Evolutionary conservation across 148 eudicot species (phyloP).

Genomic region (Amaranthus hypochondriacus): DNA sequence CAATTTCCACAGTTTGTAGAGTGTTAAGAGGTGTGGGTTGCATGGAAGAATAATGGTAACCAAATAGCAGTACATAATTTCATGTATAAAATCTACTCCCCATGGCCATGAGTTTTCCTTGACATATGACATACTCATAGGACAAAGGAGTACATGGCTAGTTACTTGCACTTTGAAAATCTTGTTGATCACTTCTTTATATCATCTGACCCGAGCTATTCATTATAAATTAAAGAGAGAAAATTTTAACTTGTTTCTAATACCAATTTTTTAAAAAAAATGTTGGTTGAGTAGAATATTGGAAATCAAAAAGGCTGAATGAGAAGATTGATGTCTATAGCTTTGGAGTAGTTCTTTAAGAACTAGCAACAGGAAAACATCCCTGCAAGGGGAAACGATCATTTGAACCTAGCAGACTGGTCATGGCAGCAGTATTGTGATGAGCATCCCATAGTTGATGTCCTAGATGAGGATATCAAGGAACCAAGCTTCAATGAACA

Average conservation of each 20-base stretch:
- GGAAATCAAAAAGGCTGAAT: neutral
- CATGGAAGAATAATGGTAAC: conserved; percentile 26
- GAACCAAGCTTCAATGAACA: conserved; percentile 35
- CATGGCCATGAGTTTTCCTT: too few relatives aligned
- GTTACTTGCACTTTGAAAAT: too few relatives aligned
- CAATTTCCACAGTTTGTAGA: neutral
- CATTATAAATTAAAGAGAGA: too few relatives aligned
- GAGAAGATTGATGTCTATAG: conserved; percentile 1
- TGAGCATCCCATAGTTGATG: conserved; percentile 33
- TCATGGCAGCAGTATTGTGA: conserved; percentile 50
- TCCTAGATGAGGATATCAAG: conserved; percentile 39
- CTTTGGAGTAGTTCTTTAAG: neutral
- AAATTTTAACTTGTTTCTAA: neutral
- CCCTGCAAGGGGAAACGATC: conserved; percentile 1
- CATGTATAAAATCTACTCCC: neutral
- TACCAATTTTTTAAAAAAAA: neutral
- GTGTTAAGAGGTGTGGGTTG: conserved; percentile 32
- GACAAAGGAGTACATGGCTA: too few relatives aligned
- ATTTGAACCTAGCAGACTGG: conserved; percentile 59
- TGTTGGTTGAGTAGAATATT: neutral
- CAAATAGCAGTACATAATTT: neutral
- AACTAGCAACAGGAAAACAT: neutral
- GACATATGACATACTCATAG: too few relatives aligned
- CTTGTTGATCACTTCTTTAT: too few relatives aligned
- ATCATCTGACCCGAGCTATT: too few relatives aligned